Evolutionary conservation across 805 yeast species (phyloP), one percentile per base, ranked within the genome.

Genomic region (Hemisphaericaspora nanyangensis): DNA sequence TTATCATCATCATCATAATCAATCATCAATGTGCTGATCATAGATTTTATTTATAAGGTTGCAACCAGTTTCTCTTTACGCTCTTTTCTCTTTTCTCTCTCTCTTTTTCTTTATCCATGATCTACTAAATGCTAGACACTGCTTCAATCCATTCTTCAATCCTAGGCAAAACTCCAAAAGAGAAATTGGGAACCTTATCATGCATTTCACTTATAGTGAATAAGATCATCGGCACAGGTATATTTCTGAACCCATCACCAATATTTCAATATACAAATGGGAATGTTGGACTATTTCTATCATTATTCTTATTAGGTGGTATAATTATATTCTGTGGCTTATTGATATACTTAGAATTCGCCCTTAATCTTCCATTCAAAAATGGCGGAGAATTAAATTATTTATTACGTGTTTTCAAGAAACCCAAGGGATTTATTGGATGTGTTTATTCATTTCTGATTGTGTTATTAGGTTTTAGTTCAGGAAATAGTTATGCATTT

Each of bases 401-500:
- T 48, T 48, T 67, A 29, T 54, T 62, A 17, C 54, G 69, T 20
- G 60, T 62, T 2, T 65, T 64, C 44, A 50, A 51, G 6, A 30
- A 40, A 7, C 68, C 70, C 22, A 49, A 49, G 31, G 66, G 70
- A 7, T 47, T 67, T 17, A 51, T 53, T 27, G 71, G 72, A 3
- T 63, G 68, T 38, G 47, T 63, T 3, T 67, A 67, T 43, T 74
- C 82, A 72, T 70, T 36, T 71, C 78, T 32, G 72, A 70, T 76
- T 42, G 78, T 80, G n/a, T 46, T 79, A 17, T 57, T 80, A 11
- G 81, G 83, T 2, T 77, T 78, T 52, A 74, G 82, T 40, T 74
- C 83, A 6, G 81, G 82, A 2, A 80, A 80, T 49, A 66, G 80
- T 18, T 79, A 73, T 51, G 85, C 85, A 0, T 79, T 80, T 56